phyloP scores from a whole-genome alignment of 768 basidiomycete species.

The Leccinum uliginosum region DNA sequence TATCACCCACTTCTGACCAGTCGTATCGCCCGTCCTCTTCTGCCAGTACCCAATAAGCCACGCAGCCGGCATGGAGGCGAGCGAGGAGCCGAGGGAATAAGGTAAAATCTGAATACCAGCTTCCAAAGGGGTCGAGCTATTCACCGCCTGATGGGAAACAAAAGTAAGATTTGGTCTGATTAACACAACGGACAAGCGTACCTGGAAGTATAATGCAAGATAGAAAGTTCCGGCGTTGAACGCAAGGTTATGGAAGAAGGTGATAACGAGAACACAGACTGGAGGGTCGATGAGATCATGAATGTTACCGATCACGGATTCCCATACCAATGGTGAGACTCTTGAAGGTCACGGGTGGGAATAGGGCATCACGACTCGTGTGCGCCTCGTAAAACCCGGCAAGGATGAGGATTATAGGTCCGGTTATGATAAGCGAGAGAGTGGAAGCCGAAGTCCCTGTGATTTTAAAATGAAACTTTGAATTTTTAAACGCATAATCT shows the following conservation, averaged over 20 bases:
- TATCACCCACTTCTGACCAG: conserved; percentile 64
- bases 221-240: conserved; percentile 87
- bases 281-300: conserved; percentile 8
- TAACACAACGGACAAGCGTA: conserved; percentile 26
- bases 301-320: conserved; percentile 7
- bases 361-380: conserved; percentile 66
- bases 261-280: conserved; percentile 66
- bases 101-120: conserved; percentile 75
- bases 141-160: conserved; percentile 49
- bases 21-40: conserved; percentile 48
- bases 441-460: conserved; percentile 65
- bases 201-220: conserved; percentile 80
- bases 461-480: conserved; percentile 14
- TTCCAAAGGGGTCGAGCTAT: conserved; percentile 63
- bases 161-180: conserved; percentile 1
- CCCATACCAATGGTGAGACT: conserved; percentile 55
- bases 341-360: conserved; percentile 61
- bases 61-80: conserved; percentile 83
- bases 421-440: conserved; percentile 53
- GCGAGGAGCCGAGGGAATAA: conserved; percentile 79
- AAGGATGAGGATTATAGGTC: conserved; percentile 47
- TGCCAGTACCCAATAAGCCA: conserved; percentile 75
- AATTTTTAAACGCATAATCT: not conserved
- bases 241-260: conserved; percentile 78
- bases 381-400: conserved; percentile 66